These are phyloP conservation scores for Pseudozyma sp. DNA, from an alignment of 1,284 basidiomycete species.

Conservation along the genomic window DNA sequence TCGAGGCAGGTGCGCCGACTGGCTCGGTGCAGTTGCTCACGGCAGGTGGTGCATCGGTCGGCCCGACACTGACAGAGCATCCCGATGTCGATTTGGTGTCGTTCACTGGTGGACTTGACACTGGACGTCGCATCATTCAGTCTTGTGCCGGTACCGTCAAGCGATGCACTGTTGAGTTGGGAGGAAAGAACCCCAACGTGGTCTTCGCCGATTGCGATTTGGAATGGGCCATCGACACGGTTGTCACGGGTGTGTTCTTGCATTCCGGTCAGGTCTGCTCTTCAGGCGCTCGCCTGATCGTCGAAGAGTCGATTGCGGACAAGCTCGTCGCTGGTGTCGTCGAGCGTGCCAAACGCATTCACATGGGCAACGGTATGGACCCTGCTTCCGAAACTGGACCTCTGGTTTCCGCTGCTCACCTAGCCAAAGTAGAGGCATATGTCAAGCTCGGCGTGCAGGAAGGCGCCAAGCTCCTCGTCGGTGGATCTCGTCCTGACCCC, in stretches of 20 bases:
- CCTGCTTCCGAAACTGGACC: conserved; percentile 62
- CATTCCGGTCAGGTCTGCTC: conserved; percentile 69
- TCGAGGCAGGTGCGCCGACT: conserved; percentile 65
- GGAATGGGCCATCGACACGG: conserved; percentile 66
- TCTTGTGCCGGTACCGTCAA: conserved; percentile 65
- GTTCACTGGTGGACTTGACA: conserved; percentile 67
- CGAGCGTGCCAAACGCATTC: conserved; percentile 62
- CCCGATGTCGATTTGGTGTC: conserved; percentile 66
- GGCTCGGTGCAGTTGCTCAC: conserved; percentile 64
- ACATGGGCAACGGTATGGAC: conserved; percentile 66
- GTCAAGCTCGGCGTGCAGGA: conserved; percentile 59
- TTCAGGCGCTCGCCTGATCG: conserved; percentile 65
- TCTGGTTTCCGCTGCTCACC: conserved; percentile 63
- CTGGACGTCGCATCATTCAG: conserved; percentile 62
- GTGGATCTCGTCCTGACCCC: conserved; percentile 61
- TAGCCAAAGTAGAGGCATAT: conserved; percentile 62
- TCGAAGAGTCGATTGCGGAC: conserved; percentile 67
- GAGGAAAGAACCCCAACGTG: conserved; percentile 68
- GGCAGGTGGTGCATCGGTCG: conserved; percentile 62
- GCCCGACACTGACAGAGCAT: conserved; percentile 61
- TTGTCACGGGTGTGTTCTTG: conserved; percentile 65
- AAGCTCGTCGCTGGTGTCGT: conserved; percentile 64
- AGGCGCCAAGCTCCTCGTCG: conserved; percentile 62
- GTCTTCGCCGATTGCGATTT: conserved; percentile 67
- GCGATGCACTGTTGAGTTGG: conserved; percentile 67